phyloP scores from a whole-genome alignment of 352 stramenopile species.

The Poterioochromonas sp. region DNA sequence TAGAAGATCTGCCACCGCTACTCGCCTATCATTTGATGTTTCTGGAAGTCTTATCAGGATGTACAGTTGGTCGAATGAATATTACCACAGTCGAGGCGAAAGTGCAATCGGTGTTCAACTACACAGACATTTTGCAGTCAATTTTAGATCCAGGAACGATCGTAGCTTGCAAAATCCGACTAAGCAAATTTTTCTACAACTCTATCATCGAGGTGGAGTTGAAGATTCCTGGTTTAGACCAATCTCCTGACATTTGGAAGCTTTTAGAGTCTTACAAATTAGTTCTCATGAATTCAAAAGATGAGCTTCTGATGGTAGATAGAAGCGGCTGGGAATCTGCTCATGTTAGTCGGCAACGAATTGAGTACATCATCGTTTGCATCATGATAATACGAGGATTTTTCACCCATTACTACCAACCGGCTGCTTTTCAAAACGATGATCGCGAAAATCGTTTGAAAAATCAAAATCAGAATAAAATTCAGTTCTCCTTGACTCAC shows the following conservation, averaged over 20 bases:
- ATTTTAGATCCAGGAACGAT: slow-evolving; percentile 38
- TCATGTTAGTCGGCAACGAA: slow-evolving; percentile 20
- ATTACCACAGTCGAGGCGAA: slow-evolving; percentile 46
- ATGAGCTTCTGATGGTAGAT: slow-evolving; percentile 25
- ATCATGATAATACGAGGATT: slow-evolving; percentile 35
- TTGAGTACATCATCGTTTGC: slow-evolving; percentile 38
- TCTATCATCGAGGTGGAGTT: slow-evolving; percentile 43
- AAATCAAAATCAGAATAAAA: background rate
- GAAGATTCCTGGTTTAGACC: slow-evolving; percentile 37
- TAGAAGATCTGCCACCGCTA: slow-evolving; percentile 31
- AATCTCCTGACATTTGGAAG: slow-evolving; percentile 32
- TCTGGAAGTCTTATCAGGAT: slow-evolving; percentile 38
- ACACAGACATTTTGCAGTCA: slow-evolving; percentile 34
- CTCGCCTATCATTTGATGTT: slow-evolving; percentile 41
- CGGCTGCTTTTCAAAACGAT: background rate
- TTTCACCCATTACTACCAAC: slow-evolving; percentile 34
- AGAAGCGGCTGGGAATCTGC: background rate
- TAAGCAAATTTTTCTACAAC: slow-evolving; percentile 39
- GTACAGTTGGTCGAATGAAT: slow-evolving; percentile 40
- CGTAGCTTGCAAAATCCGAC: slow-evolving; percentile 21
- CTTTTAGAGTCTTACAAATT: slow-evolving; percentile 30
- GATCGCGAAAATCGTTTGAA: background rate
- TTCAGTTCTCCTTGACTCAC: slow-evolving; percentile 11
- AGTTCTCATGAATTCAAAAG: background rate
- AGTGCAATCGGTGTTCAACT: slow-evolving; percentile 40